These are phyloP conservation scores for Ophiosphaerella narmari DNA, from an alignment of 2,329 filamentous ascomycete species.

Conservation along the genomic window DNA sequence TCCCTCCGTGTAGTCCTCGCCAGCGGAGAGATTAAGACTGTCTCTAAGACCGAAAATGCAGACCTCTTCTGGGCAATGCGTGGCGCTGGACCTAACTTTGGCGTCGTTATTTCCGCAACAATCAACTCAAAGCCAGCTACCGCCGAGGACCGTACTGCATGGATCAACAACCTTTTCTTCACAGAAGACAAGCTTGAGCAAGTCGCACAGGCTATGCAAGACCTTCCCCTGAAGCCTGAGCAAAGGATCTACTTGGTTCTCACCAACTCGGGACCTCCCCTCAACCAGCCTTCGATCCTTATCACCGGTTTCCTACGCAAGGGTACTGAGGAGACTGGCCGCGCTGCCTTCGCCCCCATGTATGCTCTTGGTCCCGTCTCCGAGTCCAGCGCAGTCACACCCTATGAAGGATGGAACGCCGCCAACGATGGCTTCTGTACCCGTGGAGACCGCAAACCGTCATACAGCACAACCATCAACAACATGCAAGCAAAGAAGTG, in stretches of 20 bases:
- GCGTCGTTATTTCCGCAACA: constrained; percentile 43
- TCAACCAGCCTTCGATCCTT: constrained; percentile 25
- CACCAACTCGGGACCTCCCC: constrained; percentile 25
- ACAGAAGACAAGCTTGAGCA: constrained; percentile 33
- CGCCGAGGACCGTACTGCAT: constrained; percentile 28
- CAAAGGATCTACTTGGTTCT: constrained; percentile 46
- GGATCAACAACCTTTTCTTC: constrained; percentile 30
- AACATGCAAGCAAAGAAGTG: constrained; percentile 45
- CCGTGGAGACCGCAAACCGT: constrained; percentile 47
- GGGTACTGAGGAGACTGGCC: constrained; percentile 39
- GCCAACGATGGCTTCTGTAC: constrained; percentile 46
- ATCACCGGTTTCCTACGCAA: constrained; percentile 41
- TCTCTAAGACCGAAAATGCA: constrained; percentile 22
- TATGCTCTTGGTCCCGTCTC: constrained; percentile 37
- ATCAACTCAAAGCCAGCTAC: constrained; percentile 43
- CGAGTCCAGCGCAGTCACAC: constrained; percentile 28
- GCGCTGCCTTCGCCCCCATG: constrained; percentile 43
- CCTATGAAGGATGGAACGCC: constrained; percentile 49
- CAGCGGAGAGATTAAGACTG: constrained; percentile 36
- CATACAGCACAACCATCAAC: constrained; percentile 42
- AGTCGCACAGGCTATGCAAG: constrained; percentile 44
- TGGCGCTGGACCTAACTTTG: constrained; percentile 43
- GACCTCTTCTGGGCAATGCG: constrained; percentile 47
- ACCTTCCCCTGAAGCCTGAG: constrained; percentile 42
- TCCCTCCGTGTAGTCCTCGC: constrained; percentile 33